Evolutionary conservation across 2,329 filamentous ascomycete genomes (phyloP).

Genomic region (Fusarium incarnatum): DNA sequence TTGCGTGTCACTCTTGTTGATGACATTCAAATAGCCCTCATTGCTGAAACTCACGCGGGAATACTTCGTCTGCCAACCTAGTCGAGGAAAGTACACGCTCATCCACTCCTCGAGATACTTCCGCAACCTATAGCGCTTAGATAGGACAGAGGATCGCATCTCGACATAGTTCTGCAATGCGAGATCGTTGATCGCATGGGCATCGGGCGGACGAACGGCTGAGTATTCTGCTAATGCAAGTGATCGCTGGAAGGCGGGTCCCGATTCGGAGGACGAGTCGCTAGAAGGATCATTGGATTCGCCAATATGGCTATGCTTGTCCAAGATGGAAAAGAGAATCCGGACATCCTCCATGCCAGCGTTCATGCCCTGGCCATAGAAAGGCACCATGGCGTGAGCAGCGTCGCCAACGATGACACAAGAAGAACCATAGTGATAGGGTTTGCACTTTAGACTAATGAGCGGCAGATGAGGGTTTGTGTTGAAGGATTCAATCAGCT

Average conservation of each 20-base stretch:
- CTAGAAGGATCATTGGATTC: slow-evolving; percentile 58
- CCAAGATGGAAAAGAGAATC: slow-evolving; percentile 84
- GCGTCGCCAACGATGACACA: slow-evolving; percentile 92
- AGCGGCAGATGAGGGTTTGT: slow-evolving; percentile 90
- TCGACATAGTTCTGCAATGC: slow-evolving; percentile 92
- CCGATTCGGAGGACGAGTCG: slow-evolving; percentile 51
- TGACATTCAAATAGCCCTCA: slow-evolving; percentile 87
- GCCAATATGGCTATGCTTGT: slow-evolving; percentile 67
- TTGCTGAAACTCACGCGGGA: slow-evolving; percentile 93
- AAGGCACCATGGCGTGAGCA: slow-evolving; percentile 97
- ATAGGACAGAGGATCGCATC: slow-evolving; percentile 89
- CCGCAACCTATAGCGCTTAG: slow-evolving; percentile 79
- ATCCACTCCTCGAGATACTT: slow-evolving; percentile 90
- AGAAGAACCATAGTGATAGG: slow-evolving; percentile 82
- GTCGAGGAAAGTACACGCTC: slow-evolving; percentile 76
- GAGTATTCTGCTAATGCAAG: slow-evolving; percentile 83
- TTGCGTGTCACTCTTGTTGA: slow-evolving; percentile 76
- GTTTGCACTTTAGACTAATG: slow-evolving; percentile 91
- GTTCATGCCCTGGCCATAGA: slow-evolving; percentile 99
- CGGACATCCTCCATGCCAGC: slow-evolving; percentile 94
- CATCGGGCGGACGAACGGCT: slow-evolving; percentile 77
- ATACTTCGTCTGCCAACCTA: slow-evolving; percentile 95
- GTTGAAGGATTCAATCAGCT: slow-evolving; percentile 79
- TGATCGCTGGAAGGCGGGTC: slow-evolving; percentile 66
- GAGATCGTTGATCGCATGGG: slow-evolving; percentile 90